Percentiles rank a stretch among this genome's conserved stretches.
Evolutionary conservation across 2,329 filamentous ascomycete genomes (phyloP).

Genomic region (Fusarium sterilihyphosum): DNA sequence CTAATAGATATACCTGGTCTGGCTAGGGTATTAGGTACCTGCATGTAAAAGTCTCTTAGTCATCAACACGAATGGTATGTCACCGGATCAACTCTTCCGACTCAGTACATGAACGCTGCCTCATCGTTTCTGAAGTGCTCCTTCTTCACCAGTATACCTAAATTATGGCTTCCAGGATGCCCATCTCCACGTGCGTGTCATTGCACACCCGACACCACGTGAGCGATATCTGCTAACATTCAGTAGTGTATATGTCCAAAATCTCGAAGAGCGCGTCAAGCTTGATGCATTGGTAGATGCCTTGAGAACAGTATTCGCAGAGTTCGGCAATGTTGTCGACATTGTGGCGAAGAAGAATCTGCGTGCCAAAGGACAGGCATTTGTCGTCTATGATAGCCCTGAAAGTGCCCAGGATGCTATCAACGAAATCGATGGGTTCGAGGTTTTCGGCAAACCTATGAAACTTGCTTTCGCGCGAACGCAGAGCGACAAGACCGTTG

Average conservation of each 20-base stretch:
- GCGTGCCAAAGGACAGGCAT: conserved; percentile 94
- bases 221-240: conserved; percentile 50
- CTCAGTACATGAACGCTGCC: no score
- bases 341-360: conserved; percentile 90
- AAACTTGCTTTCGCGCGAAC: conserved; percentile 83
- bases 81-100: no score
- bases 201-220: conserved; percentile 70
- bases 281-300: conserved; percentile 78
- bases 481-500: conserved; percentile 87
- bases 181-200: conserved; percentile 78
- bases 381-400: conserved; percentile 87
- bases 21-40: no score
- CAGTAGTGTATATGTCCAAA: conserved; percentile 75
- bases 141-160: neutral
- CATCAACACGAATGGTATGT: no score
- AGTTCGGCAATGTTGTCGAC: conserved; percentile 87
- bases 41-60: no score
- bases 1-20: no score
- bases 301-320: conserved; percentile 81
- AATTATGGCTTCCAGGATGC: conserved; percentile 53
- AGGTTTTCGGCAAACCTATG: conserved; percentile 93
- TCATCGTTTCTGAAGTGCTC: neutral
- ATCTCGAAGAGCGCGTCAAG: conserved; percentile 93
- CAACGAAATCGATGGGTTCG: conserved; percentile 91
- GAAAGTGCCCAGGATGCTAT: conserved; percentile 84